Evolutionary conservation across 768 basidiomycete species (phyloP).

Genomic region (Suillus bovinus): DNA sequence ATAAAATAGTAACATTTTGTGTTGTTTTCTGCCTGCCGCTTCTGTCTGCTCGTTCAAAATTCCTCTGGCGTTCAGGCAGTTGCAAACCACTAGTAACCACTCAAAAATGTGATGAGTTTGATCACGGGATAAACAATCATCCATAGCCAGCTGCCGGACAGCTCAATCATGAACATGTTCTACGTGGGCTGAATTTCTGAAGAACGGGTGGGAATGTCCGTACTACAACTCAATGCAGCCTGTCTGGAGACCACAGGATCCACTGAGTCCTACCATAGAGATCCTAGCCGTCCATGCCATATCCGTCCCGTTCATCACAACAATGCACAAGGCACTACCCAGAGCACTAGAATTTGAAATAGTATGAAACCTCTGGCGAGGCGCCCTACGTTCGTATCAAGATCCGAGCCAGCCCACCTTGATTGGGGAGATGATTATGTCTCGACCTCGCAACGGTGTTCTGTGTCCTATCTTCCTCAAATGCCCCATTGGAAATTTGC

Average conservation of each 20-base stretch:
- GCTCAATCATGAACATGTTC: background rate
- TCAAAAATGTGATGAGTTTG: background rate
- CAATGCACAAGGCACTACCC: background rate
- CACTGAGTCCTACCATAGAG: too few species aligned
- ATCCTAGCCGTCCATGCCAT: background rate
- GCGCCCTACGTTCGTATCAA: background rate
- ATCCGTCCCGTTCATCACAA: background rate
- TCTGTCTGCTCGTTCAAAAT: background rate
- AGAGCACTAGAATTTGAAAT: background rate
- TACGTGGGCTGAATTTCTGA: background rate
- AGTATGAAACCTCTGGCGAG: background rate
- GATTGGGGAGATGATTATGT: background rate
- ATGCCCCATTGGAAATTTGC: background rate
- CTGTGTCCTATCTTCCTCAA: background rate
- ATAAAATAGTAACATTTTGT: background rate
- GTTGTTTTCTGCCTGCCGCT: background rate
- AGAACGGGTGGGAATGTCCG: background rate
- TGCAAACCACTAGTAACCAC: background rate
- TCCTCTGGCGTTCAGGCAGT: background rate
- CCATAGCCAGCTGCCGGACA: background rate
- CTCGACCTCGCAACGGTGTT: background rate
- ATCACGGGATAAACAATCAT: background rate
- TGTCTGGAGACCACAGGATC: background rate
- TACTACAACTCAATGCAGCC: background rate
- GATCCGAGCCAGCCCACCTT: background rate